A percentile compares a stretch with the other conserved stretches of the same genome.
These are phyloP conservation scores for Hanseniaspora guilliermondii DNA, from an alignment of 805 yeast species.

Conservation along the genomic window DNA sequence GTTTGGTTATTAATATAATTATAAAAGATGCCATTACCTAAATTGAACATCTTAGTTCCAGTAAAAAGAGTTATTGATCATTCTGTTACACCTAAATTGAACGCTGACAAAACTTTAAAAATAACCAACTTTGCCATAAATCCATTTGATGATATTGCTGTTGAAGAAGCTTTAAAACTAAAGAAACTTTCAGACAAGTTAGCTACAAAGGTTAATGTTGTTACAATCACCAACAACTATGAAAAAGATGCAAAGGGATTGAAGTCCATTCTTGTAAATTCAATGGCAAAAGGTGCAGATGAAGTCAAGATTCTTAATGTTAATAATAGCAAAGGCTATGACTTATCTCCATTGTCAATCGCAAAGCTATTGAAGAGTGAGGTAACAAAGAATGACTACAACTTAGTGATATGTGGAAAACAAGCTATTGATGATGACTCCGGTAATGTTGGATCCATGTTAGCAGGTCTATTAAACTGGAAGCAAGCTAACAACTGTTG, in stretches of 20 bases:
- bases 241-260: conserved; percentile 60
- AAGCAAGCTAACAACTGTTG: conserved; percentile 95
- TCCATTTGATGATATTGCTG: conserved; percentile 96
- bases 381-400: conserved; percentile 56
- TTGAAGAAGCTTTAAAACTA: conserved; percentile 83
- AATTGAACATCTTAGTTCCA: conserved; percentile 61
- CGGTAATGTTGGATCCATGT: conserved; percentile 92
- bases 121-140: conserved; percentile 74
- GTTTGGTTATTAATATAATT: not conserved
- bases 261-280: conserved; percentile 76
- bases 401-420: conserved; percentile 81
- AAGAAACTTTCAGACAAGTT: conserved; percentile 49
- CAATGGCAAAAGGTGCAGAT: conserved; percentile 92
- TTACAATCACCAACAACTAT: conserved; percentile 39
- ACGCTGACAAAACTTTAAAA: conserved; percentile 70
- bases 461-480: conserved; percentile 88
- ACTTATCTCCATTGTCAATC: conserved; percentile 75
- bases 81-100: conserved; percentile 80
- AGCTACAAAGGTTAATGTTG: conserved; percentile 80
- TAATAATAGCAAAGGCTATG: conserved; percentile 44
- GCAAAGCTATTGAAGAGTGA: conserved; percentile 72
- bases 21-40: conserved; percentile 1
- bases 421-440: conserved; percentile 95
- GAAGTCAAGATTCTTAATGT: conserved; percentile 63
- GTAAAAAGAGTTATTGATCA: conserved; percentile 90